Evolutionary conservation across 768 basidiomycete species (phyloP).

Genomic region (Hericium rajendrae): DNA sequence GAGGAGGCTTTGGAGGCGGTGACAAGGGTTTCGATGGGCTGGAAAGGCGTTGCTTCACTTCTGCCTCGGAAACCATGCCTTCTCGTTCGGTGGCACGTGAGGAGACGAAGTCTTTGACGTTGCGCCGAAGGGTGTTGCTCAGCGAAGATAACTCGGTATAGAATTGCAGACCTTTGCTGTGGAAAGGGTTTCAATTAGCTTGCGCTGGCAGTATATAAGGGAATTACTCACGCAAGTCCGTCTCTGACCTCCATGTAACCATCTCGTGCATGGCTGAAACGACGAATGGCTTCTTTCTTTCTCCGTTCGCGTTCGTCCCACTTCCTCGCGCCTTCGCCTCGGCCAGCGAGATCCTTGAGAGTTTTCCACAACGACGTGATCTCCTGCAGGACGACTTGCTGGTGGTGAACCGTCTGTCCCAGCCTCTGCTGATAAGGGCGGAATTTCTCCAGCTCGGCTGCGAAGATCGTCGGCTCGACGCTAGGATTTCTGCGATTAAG

Average conservation of each 20-base stretch:
- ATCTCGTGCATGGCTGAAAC: conserved; percentile 71
- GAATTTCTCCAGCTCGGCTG: conserved; percentile 93
- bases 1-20: conserved; percentile 25
- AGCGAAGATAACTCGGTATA: conserved; percentile 73
- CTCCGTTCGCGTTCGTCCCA: conserved; percentile 77
- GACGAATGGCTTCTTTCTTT: conserved; percentile 63
- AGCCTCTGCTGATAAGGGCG: conserved; percentile 82
- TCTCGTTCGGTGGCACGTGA: conserved; percentile 65
- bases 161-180: conserved; percentile 82
- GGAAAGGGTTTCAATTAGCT: conserved; percentile 1
- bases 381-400: conserved; percentile 66
- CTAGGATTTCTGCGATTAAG: conserved; percentile 79
- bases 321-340: conserved; percentile 66
- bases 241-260: conserved; percentile 81
- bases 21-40: conserved; percentile 25
- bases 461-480: conserved; percentile 83
- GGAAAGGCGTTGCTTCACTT: conserved; percentile 58
- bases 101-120: conserved; percentile 52
- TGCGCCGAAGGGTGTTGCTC: conserved; percentile 44
- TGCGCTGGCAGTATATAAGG: conserved; percentile 1
- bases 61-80: conserved; percentile 54
- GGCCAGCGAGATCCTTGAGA: conserved; percentile 63
- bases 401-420: conserved; percentile 66
- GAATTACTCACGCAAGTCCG: conserved; percentile 61
- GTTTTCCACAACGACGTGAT: conserved; percentile 63